Percentiles rank a stretch among this genome's conserved stretches.
phyloP scores from a whole-genome alignment of 2,329 filamentous ascomycete genomes.

The Sordariomycetes sp. region DNA sequence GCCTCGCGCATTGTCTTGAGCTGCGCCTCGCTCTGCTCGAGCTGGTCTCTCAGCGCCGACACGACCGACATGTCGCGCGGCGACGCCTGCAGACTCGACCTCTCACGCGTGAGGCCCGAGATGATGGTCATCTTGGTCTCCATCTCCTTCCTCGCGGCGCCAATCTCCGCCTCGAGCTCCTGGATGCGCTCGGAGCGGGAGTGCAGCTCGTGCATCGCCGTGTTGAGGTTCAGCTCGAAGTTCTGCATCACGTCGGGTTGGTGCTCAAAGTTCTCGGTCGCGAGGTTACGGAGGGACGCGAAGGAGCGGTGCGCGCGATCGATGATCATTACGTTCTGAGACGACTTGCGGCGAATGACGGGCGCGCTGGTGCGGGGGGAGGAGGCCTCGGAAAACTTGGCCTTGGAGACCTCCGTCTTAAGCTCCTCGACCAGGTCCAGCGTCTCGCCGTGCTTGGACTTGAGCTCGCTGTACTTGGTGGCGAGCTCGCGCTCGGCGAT shows the following conservation, averaged over 20 bases:
- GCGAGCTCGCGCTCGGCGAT: constrained; percentile 59
- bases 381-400: constrained; percentile 45
- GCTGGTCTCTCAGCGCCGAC: constrained; percentile 72
- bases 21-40: constrained; percentile 75
- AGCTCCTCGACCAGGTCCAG: constrained; percentile 82
- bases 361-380: constrained; percentile 54
- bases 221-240: constrained; percentile 83
- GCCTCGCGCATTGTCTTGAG: constrained; percentile 60
- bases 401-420: constrained; percentile 72
- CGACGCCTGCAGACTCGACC: constrained; percentile 73
- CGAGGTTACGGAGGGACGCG: constrained; percentile 78
- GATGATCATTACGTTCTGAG: constrained; percentile 73
- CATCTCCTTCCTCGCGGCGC: constrained; percentile 84
- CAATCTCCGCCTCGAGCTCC: constrained; percentile 74
- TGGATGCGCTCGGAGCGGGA: constrained; percentile 79
- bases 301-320: constrained; percentile 89
- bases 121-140: constrained; percentile 95
- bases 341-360: constrained; percentile 88
- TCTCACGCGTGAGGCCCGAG: constrained; percentile 80
- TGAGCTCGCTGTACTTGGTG: constrained; percentile 69
- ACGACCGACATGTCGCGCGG: constrained; percentile 88
- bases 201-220: constrained; percentile 86
- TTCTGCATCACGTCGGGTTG: constrained; percentile 78
- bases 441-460: constrained; percentile 68
- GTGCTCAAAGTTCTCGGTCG: constrained; percentile 69